These are phyloP conservation scores for Alloteropsis semialata DNA, from an alignment of 176 grass and related monocot genomes.

Conservation along the genomic window DNA sequence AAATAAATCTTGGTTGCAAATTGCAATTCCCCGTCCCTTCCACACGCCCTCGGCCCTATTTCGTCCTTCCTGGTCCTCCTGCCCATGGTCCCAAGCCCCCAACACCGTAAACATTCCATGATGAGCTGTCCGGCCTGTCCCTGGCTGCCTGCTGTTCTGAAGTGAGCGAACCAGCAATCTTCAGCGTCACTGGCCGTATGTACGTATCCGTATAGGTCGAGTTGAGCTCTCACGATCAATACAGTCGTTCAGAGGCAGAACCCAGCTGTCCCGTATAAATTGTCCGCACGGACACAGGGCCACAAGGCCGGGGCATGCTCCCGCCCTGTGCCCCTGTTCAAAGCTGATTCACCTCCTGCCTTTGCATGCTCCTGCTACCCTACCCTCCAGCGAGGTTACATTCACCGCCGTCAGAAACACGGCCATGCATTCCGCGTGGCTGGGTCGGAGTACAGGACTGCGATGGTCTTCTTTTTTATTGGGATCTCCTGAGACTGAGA, in stretches of 20 bases:
- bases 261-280: slow-evolving; percentile 18
- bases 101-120: neutral
- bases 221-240: slow-evolving; percentile 35
- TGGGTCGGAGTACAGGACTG: no score
- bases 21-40: no score
- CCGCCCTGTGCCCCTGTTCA: neutral
- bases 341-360: neutral
- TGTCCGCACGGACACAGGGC: neutral
- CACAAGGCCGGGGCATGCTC: neutral
- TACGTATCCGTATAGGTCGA: neutral
- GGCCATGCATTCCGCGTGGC: no score
- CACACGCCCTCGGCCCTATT: no score
- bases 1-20: no score
- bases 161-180: neutral
- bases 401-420: no score
- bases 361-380: neutral
- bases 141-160: neutral
- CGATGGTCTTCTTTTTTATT: no score
- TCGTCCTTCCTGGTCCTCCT: neutral
- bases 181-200: neutral
- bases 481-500: no score
- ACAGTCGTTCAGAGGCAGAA: slow-evolving; percentile 3
- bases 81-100: neutral
- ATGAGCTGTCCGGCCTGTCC: neutral
- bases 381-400: neutral